Percentiles rank a stretch among this genome's conserved stretches.
Conservation (phyloP, 2,329 filamentous ascomycete genomes). For the Colletotrichum paranaense region DNA sequence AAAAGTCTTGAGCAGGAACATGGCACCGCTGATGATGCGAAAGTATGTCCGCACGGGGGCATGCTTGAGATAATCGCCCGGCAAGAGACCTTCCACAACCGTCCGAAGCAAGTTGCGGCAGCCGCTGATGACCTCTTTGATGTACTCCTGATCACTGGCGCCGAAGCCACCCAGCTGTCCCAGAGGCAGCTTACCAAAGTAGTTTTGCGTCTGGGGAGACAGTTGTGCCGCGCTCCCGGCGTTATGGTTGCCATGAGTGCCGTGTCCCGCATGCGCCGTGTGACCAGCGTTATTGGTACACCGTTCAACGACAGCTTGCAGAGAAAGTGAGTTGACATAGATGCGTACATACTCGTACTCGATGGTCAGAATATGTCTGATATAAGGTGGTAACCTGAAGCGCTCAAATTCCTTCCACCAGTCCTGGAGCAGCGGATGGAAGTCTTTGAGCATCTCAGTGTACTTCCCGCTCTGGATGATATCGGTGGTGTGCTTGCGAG, state of each 20-base stretch:
- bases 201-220: constrained; percentile 73
- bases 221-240: constrained; percentile 56
- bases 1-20: constrained; percentile 88
- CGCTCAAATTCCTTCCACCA: constrained; percentile 88
- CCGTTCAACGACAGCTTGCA: constrained; percentile 94
- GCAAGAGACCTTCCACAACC: constrained; percentile 81
- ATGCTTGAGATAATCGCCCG: constrained; percentile 81
- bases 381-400: constrained; percentile 75
- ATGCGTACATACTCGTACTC: constrained; percentile 96
- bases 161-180: constrained; percentile 74
- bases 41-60: constrained; percentile 88
- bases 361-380: constrained; percentile 84
- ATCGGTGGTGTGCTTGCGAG: constrained; percentile 86
- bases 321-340: constrained; percentile 91
- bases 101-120: constrained; percentile 81
- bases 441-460: constrained; percentile 81
- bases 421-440: constrained; percentile 79
- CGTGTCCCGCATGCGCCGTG: constrained; percentile 44
- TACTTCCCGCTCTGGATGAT: constrained; percentile 91
- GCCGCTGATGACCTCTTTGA: constrained; percentile 81
- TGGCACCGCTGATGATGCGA: constrained; percentile 85
- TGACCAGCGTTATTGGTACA: constrained; percentile 80
- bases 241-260: constrained; percentile 46
- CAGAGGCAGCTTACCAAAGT: constrained; percentile 72
- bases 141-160: constrained; percentile 76